Evolutionary conservation across 192 early-diverging fungal species (phyloP).

Genomic region (Glomus cerebriforme): DNA sequence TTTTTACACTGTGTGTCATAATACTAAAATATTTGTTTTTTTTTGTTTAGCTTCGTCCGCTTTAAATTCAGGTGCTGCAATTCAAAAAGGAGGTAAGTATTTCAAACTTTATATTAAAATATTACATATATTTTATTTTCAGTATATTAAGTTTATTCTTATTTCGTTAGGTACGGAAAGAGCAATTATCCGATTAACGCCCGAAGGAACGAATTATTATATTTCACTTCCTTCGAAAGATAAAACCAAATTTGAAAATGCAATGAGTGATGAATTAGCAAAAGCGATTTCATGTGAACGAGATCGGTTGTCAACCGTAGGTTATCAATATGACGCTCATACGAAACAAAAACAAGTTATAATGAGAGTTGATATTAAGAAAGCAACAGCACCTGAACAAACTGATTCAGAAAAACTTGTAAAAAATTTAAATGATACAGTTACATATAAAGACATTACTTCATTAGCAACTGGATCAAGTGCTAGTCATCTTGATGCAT

Average conservation of each 20-base stretch:
- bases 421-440: not conserved
- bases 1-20: not conserved
- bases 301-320: not conserved
- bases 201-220: not conserved
- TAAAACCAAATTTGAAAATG: not conserved
- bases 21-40: not conserved
- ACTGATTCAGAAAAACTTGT: not conserved
- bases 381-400: not conserved
- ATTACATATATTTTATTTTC: not conserved
- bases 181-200: not conserved
- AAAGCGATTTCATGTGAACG: not conserved
- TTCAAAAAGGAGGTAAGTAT: too few species aligned
- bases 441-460: not conserved
- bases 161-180: not conserved
- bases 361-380: not conserved
- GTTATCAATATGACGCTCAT: not conserved
- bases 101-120: not conserved
- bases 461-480: not conserved
- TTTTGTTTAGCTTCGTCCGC: too few species aligned
- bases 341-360: not conserved
- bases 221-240: not conserved
- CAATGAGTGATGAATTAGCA: not conserved
- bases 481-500: not conserved
- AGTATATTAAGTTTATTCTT: not conserved
- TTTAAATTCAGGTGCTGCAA: too few species aligned